Base-by-base conservation (phyloP, 805 yeast genomes). In the Yamadazyma takamatsuzukensis region DNA sequence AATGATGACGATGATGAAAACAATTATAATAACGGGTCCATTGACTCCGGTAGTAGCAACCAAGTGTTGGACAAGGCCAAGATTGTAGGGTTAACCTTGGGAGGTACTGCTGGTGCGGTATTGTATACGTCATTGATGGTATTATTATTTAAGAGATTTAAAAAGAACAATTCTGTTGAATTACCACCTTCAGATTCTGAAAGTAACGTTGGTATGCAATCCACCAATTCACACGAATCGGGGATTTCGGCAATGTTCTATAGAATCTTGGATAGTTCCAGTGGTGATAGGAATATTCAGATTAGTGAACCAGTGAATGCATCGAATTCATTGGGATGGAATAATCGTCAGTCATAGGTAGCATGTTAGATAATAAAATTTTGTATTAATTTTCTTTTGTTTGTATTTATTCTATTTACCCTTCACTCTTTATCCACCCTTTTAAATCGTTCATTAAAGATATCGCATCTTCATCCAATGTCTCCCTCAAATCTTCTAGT, bases 61-160 rank as follows among this genome's bases (percentile, higher is more conserved):
- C 37, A 35, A 13, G 33, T 47, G 5, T 34, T 44, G 16, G 47
- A 54, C 34, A 57, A 58, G 34, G 66, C 61, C 28, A 70, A 70
- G 40, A 70, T 85, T 15, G 80, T 83, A 16, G 96, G 95, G 22
- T 74, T 88, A 33, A 80, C 90, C 10, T 70, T 86, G 25, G 96
- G 97, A 29, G 78, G 94, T 5, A 78, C 85, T 18, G 77, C 75
- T 10, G 97, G 96, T 34, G 80, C 85, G 28, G 63, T 74, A 6
- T 61, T 75, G 7, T 83, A 84, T 53, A 73, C 84, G 49, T 66
- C 76, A 0, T 59, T 75, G 14, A 71, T 87, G 67, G 63, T 78
- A 34, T 49, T 78, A 24, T 62, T 75, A 42, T 72, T 74, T 51
- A 70, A 72, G 51, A 61, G 64, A 43, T 76, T 65, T 57, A 70